Evolutionary conservation across 1,284 basidiomycete species (phyloP).

Genomic region (Heterobasidion parviporum): DNA sequence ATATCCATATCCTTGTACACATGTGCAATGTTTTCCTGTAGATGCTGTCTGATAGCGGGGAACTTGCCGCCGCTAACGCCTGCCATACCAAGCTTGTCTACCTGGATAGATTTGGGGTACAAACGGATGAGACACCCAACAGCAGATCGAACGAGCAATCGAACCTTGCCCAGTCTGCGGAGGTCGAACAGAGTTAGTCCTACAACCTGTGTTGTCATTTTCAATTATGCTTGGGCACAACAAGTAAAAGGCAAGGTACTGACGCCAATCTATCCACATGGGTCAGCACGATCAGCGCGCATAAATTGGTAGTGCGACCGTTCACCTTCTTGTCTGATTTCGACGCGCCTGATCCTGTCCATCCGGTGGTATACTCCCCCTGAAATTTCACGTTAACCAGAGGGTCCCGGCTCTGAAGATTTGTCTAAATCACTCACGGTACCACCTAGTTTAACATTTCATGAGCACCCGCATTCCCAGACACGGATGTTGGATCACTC

Average conservation of each 20-base stretch:
- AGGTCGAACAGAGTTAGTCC: conserved; percentile 88
- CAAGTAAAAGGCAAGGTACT: conserved; percentile 16
- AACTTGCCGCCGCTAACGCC: conserved; percentile 83
- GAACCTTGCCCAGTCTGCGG: conserved; percentile 75
- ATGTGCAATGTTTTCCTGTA: conserved; percentile 75
- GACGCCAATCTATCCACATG: conserved; percentile 52
- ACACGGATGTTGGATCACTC: conserved; percentile 8
- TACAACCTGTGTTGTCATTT: conserved; percentile 54
- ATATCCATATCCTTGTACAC: conserved; percentile 85
- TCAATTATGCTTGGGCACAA: neutral
- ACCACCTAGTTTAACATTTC: conserved; percentile 37
- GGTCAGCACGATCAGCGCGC: neutral
- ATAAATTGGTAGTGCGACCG: neutral
- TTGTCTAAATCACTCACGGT: conserved; percentile 34
- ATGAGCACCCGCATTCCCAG: neutral
- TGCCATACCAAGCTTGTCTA: conserved; percentile 72
- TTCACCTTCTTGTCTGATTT: conserved; percentile 89
- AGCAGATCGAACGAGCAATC: conserved; percentile 8
- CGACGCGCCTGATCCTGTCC: conserved; percentile 83
- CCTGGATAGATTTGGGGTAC: conserved; percentile 25
- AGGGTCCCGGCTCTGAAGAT: too few relatives aligned
- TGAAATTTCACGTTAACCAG: conserved; percentile 14
- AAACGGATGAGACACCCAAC: neutral
- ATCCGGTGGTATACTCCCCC: conserved; percentile 93
- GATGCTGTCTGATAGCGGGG: conserved; percentile 74